phyloP scores from a whole-genome alignment of 257 asterid genomes.

The Euphrasia confusa region DNA sequence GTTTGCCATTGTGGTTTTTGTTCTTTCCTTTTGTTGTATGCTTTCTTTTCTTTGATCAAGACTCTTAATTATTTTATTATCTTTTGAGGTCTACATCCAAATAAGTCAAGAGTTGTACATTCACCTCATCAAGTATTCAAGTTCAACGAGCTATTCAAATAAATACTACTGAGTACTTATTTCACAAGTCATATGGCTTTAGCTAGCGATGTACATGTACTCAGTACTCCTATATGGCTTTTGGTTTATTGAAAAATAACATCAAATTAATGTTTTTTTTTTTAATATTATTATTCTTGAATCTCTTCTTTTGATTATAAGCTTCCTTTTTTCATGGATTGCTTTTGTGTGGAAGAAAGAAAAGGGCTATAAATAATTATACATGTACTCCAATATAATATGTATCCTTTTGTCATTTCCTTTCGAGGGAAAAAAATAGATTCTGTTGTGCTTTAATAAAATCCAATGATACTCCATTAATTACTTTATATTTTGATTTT shows the following conservation, averaged over 20 bases:
- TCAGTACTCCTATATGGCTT: too few species aligned
- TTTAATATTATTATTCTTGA: background rate
- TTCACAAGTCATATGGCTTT: too few species aligned
- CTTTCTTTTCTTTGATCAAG: background rate
- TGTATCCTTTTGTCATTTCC: background rate
- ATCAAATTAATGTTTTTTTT: background rate
- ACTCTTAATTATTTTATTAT: background rate
- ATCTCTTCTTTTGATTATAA: constrained; percentile 1
- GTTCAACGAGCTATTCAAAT: too few species aligned
- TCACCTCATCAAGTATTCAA: too few species aligned
- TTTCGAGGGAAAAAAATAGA: constrained; percentile 27
- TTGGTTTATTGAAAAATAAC: too few species aligned
- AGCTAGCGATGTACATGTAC: too few species aligned
- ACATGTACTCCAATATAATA: too few species aligned
- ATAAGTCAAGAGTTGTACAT: too few species aligned
- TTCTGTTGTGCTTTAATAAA: constrained; percentile 28
- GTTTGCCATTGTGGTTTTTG: constrained; percentile 39
- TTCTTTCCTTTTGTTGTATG: background rate
- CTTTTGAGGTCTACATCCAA: background rate
- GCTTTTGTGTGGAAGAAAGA: constrained; percentile 24
- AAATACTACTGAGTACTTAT: too few species aligned
- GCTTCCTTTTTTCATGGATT: constrained; percentile 26
- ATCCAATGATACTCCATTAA: constrained; percentile 11
- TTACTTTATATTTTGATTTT: constrained; percentile 8
- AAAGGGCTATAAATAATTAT: background rate